Percentiles rank a stretch among this genome's conserved stretches.
phyloP scores from a whole-genome alignment of 306 rosid genomes.

The Inga leiocalycina region DNA sequence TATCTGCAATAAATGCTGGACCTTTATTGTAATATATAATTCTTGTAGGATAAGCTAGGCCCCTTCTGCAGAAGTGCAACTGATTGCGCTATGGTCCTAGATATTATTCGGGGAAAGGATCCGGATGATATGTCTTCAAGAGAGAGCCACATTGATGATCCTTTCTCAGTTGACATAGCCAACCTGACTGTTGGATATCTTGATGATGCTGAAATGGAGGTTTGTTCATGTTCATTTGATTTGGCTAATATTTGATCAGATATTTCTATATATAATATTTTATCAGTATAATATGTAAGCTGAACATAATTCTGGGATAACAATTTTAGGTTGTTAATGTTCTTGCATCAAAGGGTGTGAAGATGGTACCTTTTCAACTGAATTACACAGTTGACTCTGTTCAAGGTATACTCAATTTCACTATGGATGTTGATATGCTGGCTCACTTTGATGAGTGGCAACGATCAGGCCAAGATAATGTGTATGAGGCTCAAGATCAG shows the following conservation, averaged over 20 bases:
- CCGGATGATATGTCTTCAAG: slow-evolving; percentile 66
- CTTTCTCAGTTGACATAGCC: slow-evolving; percentile 60
- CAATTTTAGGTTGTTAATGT: slow-evolving; percentile 57
- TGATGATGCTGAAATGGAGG: slow-evolving; percentile 79
- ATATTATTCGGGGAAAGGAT: slow-evolving; percentile 72
- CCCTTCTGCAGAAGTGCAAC: slow-evolving; percentile 74
- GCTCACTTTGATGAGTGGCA: slow-evolving; percentile 88
- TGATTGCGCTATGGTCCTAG: slow-evolving; percentile 73
- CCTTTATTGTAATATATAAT: slow-evolving; percentile 33
- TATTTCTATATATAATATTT: not conserved
- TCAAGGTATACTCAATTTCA: slow-evolving; percentile 79
- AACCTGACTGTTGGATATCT: slow-evolving; percentile 74
- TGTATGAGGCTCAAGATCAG: slow-evolving; percentile 80
- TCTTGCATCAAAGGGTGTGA: slow-evolving; percentile 67
- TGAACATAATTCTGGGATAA: slow-evolving; percentile 16
- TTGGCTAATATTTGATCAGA: slow-evolving; percentile 11
- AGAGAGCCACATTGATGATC: slow-evolving; percentile 61
- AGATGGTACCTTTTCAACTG: slow-evolving; percentile 72
- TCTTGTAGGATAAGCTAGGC: slow-evolving; percentile 74
- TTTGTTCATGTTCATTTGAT: slow-evolving; percentile 35
- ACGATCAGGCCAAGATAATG: slow-evolving; percentile 58
- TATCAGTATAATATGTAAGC: slow-evolving; percentile 3
- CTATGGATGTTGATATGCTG: slow-evolving; percentile 86
- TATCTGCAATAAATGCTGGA: slow-evolving; percentile 10
- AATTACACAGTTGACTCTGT: slow-evolving; percentile 62